Evolutionary conservation across 495 filamentous ascomycete species (phyloP).

Genomic region (Aspergillus nanangensis): DNA sequence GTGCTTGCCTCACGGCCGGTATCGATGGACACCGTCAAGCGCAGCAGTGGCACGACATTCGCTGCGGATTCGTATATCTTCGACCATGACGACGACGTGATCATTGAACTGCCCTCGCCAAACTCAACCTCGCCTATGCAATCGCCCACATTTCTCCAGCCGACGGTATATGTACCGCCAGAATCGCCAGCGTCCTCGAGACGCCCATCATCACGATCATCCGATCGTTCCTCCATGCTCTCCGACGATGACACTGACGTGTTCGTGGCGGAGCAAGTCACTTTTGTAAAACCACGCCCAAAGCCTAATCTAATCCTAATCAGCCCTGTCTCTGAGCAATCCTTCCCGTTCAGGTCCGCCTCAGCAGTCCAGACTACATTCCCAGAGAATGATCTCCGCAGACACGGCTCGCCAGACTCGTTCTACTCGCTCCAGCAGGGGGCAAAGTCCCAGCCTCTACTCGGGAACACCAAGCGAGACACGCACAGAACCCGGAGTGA

Average conservation of each 20-base stretch:
- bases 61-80: conserved; percentile 32
- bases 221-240: conserved; percentile 27
- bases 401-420: neutral
- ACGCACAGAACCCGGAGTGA: neutral
- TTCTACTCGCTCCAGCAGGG: conserved; percentile 3
- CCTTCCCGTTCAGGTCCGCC: conserved; percentile 1
- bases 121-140: conserved; percentile 27
- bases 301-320: conserved; percentile 37
- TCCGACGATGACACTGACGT: conserved; percentile 35
- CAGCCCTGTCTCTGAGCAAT: conserved; percentile 19
- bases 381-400: neutral
- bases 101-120: conserved; percentile 36
- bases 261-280: conserved; percentile 34
- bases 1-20: conserved; percentile 29
- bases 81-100: conserved; percentile 32
- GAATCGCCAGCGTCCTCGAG: conserved; percentile 15
- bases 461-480: conserved; percentile 1
- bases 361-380: conserved; percentile 1
- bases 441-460: conserved; percentile 11
- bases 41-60: conserved; percentile 32
- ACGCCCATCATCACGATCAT: conserved; percentile 17
- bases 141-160: conserved; percentile 31
- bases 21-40: conserved; percentile 40
- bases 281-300: conserved; percentile 26
- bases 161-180: conserved; percentile 28